phyloP scores from a whole-genome alignment of 768 basidiomycete genomes.

The Brasilioporus rufonigricans region DNA sequence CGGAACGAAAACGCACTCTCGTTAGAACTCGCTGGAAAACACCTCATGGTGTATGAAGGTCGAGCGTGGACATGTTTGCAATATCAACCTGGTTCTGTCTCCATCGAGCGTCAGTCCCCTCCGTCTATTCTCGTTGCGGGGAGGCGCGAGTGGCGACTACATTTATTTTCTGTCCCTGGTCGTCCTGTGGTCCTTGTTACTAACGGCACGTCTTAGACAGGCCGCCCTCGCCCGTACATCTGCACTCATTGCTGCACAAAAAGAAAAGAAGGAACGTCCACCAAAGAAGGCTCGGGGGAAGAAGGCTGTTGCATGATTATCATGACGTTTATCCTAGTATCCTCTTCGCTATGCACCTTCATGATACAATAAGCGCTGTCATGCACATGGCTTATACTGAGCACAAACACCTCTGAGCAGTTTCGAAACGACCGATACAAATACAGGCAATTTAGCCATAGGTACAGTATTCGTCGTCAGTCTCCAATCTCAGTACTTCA shows the following conservation, averaged over 20 bases:
- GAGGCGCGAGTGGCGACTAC: slow-evolving; percentile 29
- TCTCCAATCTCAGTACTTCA: background rate
- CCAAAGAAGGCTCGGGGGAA: too few relatives aligned
- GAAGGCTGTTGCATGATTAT: slow-evolving; percentile 23
- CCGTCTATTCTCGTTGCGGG: too few relatives aligned
- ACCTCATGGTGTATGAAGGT: too few relatives aligned
- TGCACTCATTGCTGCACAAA: too few relatives aligned
- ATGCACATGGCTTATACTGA: slow-evolving; percentile 6
- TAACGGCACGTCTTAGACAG: too few relatives aligned
- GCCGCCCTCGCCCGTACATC: too few relatives aligned
- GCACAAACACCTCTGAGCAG: background rate
- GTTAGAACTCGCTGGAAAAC: too few relatives aligned
- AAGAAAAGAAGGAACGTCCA: too few relatives aligned
- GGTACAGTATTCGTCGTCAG: slow-evolving; percentile 5
- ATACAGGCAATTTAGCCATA: slow-evolving; percentile 14
- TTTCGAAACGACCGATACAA: slow-evolving; percentile 9
- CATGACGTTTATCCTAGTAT: slow-evolving; percentile 26
- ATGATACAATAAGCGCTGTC: slow-evolving; percentile 17
- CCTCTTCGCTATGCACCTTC: slow-evolving; percentile 17
- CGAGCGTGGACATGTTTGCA: too few relatives aligned
- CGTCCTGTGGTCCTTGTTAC: too few relatives aligned
- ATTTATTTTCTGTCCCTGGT: slow-evolving; percentile 8
- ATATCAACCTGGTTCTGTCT: too few relatives aligned
- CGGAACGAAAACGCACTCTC: slow-evolving; percentile 57
- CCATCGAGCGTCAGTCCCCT: too few relatives aligned